Base-by-base conservation (phyloP, 1,284 basidiomycete species). In the Malassezia globosa region DNA sequence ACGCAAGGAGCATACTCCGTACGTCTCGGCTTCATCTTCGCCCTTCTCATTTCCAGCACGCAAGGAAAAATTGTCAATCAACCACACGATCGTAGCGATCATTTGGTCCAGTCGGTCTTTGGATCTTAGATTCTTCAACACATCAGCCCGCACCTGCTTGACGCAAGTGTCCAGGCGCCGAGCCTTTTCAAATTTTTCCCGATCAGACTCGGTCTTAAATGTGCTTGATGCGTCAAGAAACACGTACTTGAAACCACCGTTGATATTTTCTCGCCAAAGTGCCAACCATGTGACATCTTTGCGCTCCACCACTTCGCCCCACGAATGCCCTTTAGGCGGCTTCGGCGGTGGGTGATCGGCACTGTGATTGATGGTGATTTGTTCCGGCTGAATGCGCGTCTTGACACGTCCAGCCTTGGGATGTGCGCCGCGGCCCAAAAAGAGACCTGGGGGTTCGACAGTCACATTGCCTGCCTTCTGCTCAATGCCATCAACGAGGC, bases 401-500 rank as follows among this genome's bases (percentile, higher is more conserved):
- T 97, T 99, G 55, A 96, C 78, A 43, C 83, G 83, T 21, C 94
- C 94, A 73, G 95, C 96, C 77, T 86, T 90, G 1, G 94, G 94
- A 74, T 99, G 94, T 64, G 95, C 88, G 51, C 94, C 94, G 59
- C 94, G 89, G 52, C 94, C 94, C 73, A 92, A 79, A 76, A 97
- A 99, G 36, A 97, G 76, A 35, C 89, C 88, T 16, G 94, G 94
- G 68, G 94, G 94, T 78, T 99, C 94, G 42, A 96, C 83, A 59
- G 89, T 81, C 77, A 97, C 96, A 76, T 97, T 97, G 48, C 94
- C 94, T 44, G 95, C 82, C 73, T 94, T 95, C 76, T 99, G 94
- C 74, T 89, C 90, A 46, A 89, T 81, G 19, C 90, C 92, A 66
- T 99, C 89, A 36, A 99, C 81, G 13, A 83, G 64, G 72, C 92